phyloP scores from a whole-genome alignment of 306 rosid species.

The Sicyos edulis region DNA sequence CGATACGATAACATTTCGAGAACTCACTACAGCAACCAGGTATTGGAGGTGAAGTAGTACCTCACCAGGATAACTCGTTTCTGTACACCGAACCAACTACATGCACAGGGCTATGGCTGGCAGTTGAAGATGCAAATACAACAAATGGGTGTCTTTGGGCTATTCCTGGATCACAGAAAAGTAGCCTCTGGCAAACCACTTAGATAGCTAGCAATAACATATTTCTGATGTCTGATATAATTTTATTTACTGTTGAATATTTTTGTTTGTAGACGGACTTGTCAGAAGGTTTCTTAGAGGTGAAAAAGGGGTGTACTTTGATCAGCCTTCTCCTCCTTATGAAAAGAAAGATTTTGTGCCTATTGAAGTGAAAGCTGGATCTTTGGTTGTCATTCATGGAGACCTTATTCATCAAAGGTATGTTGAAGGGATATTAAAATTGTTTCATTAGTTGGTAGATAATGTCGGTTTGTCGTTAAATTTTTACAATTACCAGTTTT shows the following conservation, averaged over 20 bases:
- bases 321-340: constrained; percentile 64
- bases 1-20: constrained; percentile 7
- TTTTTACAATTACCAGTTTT: not conserved
- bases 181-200: constrained; percentile 30
- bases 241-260: not conserved
- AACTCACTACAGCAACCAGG: constrained; percentile 79
- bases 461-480: not conserved
- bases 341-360: constrained; percentile 75
- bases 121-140: constrained; percentile 79
- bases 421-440: constrained; percentile 14
- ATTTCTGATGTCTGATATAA: not conserved
- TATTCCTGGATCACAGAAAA: constrained; percentile 89
- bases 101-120: constrained; percentile 94
- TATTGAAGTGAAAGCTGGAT: constrained; percentile 85
- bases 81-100: constrained; percentile 86
- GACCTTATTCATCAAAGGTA: constrained; percentile 98
- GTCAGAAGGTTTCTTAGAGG: constrained; percentile 78
- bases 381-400: constrained; percentile 84
- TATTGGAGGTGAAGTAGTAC: constrained; percentile 96
- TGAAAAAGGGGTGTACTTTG: constrained; percentile 68
- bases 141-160: constrained; percentile 89
- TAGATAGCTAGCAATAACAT: not conserved
- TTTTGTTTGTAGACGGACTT: constrained; percentile 60
- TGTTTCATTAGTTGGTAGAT: not conserved
- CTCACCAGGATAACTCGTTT: constrained; percentile 95